A percentile compares a stretch with the other conserved stretches of the same genome.
Conservation (phyloP, 768 basidiomycete species). For the Xerocomellus dryophilus region DNA sequence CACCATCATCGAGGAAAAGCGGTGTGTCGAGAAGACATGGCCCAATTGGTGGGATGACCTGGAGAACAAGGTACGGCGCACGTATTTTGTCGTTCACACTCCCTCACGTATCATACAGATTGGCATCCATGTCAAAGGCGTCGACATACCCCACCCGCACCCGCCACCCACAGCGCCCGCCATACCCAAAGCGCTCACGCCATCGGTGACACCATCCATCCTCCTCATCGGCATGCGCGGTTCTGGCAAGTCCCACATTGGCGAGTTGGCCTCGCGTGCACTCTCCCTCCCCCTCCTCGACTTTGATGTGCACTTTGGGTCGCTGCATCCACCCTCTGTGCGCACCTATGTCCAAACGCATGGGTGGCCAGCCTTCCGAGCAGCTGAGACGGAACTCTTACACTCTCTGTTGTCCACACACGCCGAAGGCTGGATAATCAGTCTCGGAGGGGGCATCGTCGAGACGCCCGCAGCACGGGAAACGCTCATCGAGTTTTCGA, state of each 20-base stretch:
- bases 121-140: slow-evolving; percentile 82
- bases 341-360: slow-evolving; percentile 74
- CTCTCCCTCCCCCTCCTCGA: slow-evolving; percentile 79
- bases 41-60: slow-evolving; percentile 99
- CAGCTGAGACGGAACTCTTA: slow-evolving; percentile 68
- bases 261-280: slow-evolving; percentile 67
- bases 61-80: slow-evolving; percentile 72
- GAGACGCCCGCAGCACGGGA: slow-evolving; percentile 77
- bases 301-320: slow-evolving; percentile 77
- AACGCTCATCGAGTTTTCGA: slow-evolving; percentile 63
- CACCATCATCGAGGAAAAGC: slow-evolving; percentile 90
- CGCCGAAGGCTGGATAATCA: slow-evolving; percentile 67
- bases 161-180: slow-evolving; percentile 34
- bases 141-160: slow-evolving; percentile 56
- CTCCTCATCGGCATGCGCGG: slow-evolving; percentile 95
- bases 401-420: slow-evolving; percentile 59
- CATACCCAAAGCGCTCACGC: slow-evolving; percentile 6
- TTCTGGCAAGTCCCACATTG: slow-evolving; percentile 90
- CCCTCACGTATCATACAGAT: slow-evolving; percentile 50
- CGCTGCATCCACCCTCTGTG: slow-evolving; percentile 57
- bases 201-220: slow-evolving; percentile 52
- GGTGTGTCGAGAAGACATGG: slow-evolving; percentile 99
- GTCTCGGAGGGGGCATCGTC: slow-evolving; percentile 92
- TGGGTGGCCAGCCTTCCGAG: slow-evolving; percentile 90
- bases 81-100: not conserved